Percentiles rank a stretch among this genome's conserved stretches.
Conservation (phyloP, 1,284 basidiomycete genomes). For the Rhodotorula sp. region DNA sequence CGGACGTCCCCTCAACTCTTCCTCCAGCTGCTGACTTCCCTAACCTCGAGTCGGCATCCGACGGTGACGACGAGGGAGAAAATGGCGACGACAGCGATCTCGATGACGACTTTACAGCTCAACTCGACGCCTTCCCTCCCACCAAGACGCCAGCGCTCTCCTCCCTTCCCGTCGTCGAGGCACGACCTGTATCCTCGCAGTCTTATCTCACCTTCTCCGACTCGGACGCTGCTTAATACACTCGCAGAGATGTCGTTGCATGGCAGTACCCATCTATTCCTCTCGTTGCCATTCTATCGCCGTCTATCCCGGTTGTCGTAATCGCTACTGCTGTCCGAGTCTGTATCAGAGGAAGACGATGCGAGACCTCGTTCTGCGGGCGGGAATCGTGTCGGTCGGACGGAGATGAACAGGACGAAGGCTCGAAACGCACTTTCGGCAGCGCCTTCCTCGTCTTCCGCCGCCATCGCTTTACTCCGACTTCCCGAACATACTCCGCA, state of each 20-base stretch:
- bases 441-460: neutral
- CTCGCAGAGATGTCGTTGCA: neutral
- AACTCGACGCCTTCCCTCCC: neutral
- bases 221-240: neutral
- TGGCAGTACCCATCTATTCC: neutral
- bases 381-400: neutral
- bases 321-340: neutral
- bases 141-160: neutral
- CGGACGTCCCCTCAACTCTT: neutral
- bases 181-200: neutral
- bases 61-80: constrained; percentile 14
- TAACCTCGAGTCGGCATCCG: neutral
- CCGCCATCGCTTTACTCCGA: neutral
- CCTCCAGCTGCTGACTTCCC: neutral
- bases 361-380: neutral
- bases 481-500: neutral
- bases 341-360: neutral
- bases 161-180: neutral
- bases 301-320: neutral
- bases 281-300: neutral
- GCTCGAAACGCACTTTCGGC: neutral
- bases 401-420: too few species aligned
- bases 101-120: neutral
- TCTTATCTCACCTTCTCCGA: constrained; percentile 6
- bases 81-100: neutral